Percentiles rank a stretch among this genome's conserved stretches.
phyloP scores from a whole-genome alignment of 768 basidiomycete genomes.

The Cystobasidium onofrii region DNA sequence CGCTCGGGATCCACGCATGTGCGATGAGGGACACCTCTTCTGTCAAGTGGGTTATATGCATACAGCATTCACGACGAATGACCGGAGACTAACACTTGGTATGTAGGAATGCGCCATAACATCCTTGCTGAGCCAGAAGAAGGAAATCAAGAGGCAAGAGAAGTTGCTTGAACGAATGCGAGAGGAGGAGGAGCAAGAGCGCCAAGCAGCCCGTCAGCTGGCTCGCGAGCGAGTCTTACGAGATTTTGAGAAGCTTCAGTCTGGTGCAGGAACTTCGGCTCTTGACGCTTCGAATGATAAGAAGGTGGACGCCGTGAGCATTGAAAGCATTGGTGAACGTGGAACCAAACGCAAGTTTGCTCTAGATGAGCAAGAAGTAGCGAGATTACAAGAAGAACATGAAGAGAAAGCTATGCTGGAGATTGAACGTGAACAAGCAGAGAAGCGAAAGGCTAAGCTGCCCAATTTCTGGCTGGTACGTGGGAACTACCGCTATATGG shows the following conservation, averaged over 20 bases:
- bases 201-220: constrained; percentile 57
- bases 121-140: constrained; percentile 78
- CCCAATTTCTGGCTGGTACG: constrained; percentile 84
- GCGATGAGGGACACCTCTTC: constrained; percentile 78
- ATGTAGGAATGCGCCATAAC: constrained; percentile 69
- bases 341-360: constrained; percentile 73
- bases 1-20: constrained; percentile 74
- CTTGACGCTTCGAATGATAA: not conserved
- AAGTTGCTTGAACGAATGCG: constrained; percentile 63
- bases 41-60: constrained; percentile 54
- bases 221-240: constrained; percentile 79
- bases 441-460: constrained; percentile 73
- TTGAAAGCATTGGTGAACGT: constrained; percentile 36
- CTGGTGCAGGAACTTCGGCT: constrained; percentile 47
- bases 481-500: not conserved
- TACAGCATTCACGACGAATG: not conserved
- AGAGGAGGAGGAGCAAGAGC: constrained; percentile 72
- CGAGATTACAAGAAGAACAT: constrained; percentile 65
- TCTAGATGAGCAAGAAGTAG: constrained; percentile 65
- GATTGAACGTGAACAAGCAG: constrained; percentile 63
- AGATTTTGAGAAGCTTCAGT: constrained; percentile 82
- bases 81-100: not conserved
- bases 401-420: constrained; percentile 76
- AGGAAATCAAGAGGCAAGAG: constrained; percentile 86
- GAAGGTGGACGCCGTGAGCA: not conserved